Evolutionary conservation across 441 rosid species (phyloP).

Genomic region (Arabidopsis hybrid): DNA sequence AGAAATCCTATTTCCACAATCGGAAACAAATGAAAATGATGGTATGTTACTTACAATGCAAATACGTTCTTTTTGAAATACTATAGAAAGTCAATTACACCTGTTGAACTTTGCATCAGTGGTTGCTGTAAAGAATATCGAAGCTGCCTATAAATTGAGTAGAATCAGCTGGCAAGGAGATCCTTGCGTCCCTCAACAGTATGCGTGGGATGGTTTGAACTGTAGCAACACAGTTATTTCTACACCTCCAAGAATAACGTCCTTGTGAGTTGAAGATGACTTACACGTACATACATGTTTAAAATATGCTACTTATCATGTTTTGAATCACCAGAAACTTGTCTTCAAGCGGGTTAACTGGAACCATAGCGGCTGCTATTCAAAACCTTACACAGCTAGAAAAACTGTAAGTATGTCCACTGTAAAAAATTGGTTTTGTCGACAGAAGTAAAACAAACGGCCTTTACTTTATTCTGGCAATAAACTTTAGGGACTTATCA

Average conservation of each 20-base stretch:
- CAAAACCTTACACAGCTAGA: conserved; percentile 19
- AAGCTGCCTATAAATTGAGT: conserved; percentile 27
- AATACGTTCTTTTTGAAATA: too few species aligned
- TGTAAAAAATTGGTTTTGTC: too few species aligned
- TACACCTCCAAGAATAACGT: conserved; percentile 30
- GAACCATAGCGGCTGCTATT: conserved; percentile 1
- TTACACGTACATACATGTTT: too few species aligned
- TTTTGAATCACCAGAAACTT: conserved; percentile 21
- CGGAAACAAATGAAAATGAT: conserved; percentile 32
- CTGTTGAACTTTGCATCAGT: conserved; percentile 3
- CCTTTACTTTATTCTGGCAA: too few species aligned
- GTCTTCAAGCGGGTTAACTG: conserved; percentile 7
- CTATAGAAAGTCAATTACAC: too few species aligned
- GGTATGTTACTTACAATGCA: conserved; percentile 10
- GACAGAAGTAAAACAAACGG: too few species aligned
- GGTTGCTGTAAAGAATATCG: conserved; percentile 7
- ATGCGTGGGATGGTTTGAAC: conserved; percentile 33
- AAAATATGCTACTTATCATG: too few species aligned
- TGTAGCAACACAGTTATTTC: not conserved
- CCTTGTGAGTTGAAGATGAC: conserved; percentile 28
- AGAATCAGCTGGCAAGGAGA: conserved; percentile 43
- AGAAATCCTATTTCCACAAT: conserved; percentile 45
- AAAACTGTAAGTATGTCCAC: not conserved
- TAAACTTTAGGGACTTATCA: not conserved
- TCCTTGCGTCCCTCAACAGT: conserved; percentile 28